These are phyloP conservation scores for Lactarius deliciosus DNA, from an alignment of 768 basidiomycete genomes.

Conservation along the genomic window DNA sequence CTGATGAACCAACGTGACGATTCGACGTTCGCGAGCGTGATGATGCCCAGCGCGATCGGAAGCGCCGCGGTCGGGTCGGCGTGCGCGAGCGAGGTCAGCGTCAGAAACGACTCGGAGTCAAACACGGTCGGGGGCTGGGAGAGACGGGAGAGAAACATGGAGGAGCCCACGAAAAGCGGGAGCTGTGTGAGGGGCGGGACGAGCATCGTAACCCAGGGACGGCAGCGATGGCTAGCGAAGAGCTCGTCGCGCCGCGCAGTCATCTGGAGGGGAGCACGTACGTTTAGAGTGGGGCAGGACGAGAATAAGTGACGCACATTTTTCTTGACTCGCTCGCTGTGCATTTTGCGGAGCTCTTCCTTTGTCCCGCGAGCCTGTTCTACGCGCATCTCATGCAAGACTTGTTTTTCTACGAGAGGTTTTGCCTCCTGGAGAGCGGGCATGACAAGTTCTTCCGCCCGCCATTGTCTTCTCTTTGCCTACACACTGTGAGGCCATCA, in stretches of 20 bases:
- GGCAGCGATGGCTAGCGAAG: constrained; percentile 57
- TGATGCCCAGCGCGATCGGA: constrained; percentile 67
- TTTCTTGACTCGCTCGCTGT: constrained; percentile 24
- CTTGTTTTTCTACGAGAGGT: constrained; percentile 24
- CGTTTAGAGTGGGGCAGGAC: neutral
- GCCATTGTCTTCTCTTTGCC: constrained; percentile 34
- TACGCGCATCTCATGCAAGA: constrained; percentile 20
- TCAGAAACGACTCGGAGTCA: constrained; percentile 75
- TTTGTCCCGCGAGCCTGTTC: constrained; percentile 24
- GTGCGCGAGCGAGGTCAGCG: constrained; percentile 66
- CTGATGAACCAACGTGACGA: constrained; percentile 71
- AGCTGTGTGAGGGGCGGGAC: constrained; percentile 66
- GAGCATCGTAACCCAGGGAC: constrained; percentile 55
- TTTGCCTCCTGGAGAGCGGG: constrained; percentile 28
- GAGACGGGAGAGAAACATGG: constrained; percentile 54
- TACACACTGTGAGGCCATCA: constrained; percentile 11
- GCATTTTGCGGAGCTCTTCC: constrained; percentile 25
- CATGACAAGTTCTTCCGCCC: constrained; percentile 32
- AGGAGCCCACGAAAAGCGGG: constrained; percentile 69
- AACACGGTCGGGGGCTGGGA: constrained; percentile 62
- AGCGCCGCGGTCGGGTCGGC: constrained; percentile 68
- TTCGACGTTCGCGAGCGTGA: constrained; percentile 80
- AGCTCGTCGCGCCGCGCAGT: constrained; percentile 56
- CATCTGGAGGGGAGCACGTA: constrained; percentile 42
- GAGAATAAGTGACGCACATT: constrained; percentile 20